phyloP scores from a whole-genome alignment of 495 filamentous ascomycete genomes.

The Tuber calosporum region DNA sequence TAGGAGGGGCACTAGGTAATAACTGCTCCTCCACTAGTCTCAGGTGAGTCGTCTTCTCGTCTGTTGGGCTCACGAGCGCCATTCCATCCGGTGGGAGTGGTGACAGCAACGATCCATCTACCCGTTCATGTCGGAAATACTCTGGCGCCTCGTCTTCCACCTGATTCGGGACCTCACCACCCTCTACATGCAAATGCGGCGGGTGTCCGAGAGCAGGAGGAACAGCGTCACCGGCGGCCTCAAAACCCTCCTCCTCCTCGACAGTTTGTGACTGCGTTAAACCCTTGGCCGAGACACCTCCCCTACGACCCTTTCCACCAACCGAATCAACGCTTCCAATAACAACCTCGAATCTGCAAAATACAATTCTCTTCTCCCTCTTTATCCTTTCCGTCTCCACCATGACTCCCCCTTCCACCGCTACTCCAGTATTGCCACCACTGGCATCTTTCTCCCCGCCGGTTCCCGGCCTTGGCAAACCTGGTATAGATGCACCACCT shows the following conservation, averaged over 20 bases:
- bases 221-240: slow-evolving; percentile 18
- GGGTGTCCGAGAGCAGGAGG: slow-evolving; percentile 19
- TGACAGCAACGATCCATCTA: slow-evolving; percentile 21
- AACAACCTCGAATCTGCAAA: slow-evolving; percentile 71
- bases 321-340: slow-evolving; percentile 80
- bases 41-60: slow-evolving; percentile 40
- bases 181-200: slow-evolving; percentile 26
- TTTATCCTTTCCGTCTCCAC: slow-evolving; percentile 83
- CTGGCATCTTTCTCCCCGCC: slow-evolving; percentile 20
- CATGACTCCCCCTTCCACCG: slow-evolving; percentile 64
- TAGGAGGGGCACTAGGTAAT: slow-evolving; percentile 29
- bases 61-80: slow-evolving; percentile 13
- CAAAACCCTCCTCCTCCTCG: slow-evolving; percentile 31
- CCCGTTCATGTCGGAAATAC: slow-evolving; percentile 40
- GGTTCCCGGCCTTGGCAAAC: slow-evolving; percentile 45
- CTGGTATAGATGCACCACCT: slow-evolving; percentile 47
- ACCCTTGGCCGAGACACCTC: slow-evolving; percentile 9
- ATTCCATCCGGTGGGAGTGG: slow-evolving; percentile 16
- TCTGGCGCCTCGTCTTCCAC: slow-evolving; percentile 37
- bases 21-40: slow-evolving; percentile 42
- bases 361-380: slow-evolving; percentile 73
- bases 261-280: slow-evolving; percentile 19
- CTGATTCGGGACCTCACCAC: slow-evolving; percentile 7
- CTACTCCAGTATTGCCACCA: slow-evolving; percentile 31
- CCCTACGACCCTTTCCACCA: slow-evolving; percentile 52